Evolutionary conservation across 1,139 yeast genomes (phyloP).

Genomic region (Zygoascus hellenicus): DNA sequence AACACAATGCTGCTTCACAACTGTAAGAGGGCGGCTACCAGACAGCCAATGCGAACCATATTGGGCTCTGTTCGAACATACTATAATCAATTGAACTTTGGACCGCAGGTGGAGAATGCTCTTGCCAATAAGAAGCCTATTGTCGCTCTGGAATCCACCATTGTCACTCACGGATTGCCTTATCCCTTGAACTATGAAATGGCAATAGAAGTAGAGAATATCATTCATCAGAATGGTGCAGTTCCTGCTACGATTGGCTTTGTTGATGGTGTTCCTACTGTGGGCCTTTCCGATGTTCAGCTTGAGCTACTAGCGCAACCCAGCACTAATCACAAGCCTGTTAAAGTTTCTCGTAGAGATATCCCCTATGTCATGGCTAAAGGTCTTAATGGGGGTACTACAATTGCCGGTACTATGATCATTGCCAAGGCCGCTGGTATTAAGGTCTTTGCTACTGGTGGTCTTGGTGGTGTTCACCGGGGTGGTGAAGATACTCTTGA

Average conservation of each 20-base stretch:
- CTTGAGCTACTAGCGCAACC: conserved; percentile 44
- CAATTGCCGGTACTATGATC: conserved; percentile 87
- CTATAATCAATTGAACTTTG: conserved; percentile 25
- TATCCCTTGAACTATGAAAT: conserved; percentile 67
- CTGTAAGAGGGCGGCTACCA: background rate
- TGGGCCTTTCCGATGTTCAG: conserved; percentile 52
- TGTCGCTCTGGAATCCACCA: conserved; percentile 80
- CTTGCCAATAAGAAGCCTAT: conserved; percentile 52
- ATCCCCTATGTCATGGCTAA: conserved; percentile 67
- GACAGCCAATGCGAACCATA: background rate
- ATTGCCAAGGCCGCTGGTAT: conserved; percentile 71
- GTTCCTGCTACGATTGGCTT: conserved; percentile 87
- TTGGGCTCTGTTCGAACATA: conserved; percentile 3
- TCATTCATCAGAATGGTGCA: conserved; percentile 58
- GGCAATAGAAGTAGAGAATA: conserved; percentile 63
- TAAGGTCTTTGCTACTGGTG: conserved; percentile 87
- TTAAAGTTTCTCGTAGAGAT: conserved; percentile 77
- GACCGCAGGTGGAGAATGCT: conserved; percentile 62
- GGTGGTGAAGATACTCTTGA: conserved; percentile 74
- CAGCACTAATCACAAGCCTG: conserved; percentile 29
- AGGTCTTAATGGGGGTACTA: conserved; percentile 72
- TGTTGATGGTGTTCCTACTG: conserved; percentile 61
- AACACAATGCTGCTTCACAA: background rate
- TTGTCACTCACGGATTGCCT: conserved; percentile 86
- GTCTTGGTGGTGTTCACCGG: conserved; percentile 87